A percentile compares a stretch with the other conserved stretches of the same genome.
Evolutionary conservation across 805 yeast genomes (phyloP).

Genomic region (Yamadazyma philogaea): DNA sequence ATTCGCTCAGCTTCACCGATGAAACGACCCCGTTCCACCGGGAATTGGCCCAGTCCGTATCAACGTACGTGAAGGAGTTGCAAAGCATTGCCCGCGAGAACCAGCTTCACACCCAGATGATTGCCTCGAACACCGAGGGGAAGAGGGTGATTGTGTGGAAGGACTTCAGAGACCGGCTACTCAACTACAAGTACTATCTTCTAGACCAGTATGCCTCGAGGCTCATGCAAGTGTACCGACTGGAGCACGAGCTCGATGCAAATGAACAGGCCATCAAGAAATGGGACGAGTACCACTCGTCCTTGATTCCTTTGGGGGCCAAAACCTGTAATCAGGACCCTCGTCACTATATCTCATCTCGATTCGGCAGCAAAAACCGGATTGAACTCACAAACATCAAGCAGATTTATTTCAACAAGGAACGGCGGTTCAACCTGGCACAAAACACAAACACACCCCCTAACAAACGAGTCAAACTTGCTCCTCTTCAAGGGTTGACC

Average conservation of each 20-base stretch:
- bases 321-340: slow-evolving; percentile 5
- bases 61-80: slow-evolving; percentile 21
- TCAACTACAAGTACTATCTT: slow-evolving; percentile 23
- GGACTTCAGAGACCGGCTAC: slow-evolving; percentile 25
- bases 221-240: slow-evolving; percentile 25
- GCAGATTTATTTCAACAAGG: slow-evolving; percentile 6
- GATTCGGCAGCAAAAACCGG: slow-evolving; percentile 17
- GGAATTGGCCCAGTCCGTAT: slow-evolving; percentile 1
- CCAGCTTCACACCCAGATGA: slow-evolving; percentile 26
- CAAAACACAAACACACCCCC: slow-evolving; percentile 1
- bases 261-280: not conserved
- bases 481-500: slow-evolving; percentile 19
- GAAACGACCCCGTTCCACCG: slow-evolving; percentile 3
- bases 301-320: slow-evolving; percentile 3
- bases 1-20: slow-evolving; percentile 17
- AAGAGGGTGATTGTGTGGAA: slow-evolving; percentile 34
- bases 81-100: slow-evolving; percentile 26
- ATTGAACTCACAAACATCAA: slow-evolving; percentile 33
- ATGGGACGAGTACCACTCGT: slow-evolving; percentile 15
- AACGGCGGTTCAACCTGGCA: slow-evolving; percentile 2
- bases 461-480: slow-evolving; percentile 12
- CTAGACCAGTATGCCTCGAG: slow-evolving; percentile 25
- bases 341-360: slow-evolving; percentile 5
- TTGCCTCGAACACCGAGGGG: slow-evolving; percentile 19
- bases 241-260: not conserved